A percentile compares a stretch with the other conserved stretches of the same genome.
These are phyloP conservation scores for Coriaria nepalensis DNA, from an alignment of 306 rosid genomes.

Conservation along the genomic window DNA sequence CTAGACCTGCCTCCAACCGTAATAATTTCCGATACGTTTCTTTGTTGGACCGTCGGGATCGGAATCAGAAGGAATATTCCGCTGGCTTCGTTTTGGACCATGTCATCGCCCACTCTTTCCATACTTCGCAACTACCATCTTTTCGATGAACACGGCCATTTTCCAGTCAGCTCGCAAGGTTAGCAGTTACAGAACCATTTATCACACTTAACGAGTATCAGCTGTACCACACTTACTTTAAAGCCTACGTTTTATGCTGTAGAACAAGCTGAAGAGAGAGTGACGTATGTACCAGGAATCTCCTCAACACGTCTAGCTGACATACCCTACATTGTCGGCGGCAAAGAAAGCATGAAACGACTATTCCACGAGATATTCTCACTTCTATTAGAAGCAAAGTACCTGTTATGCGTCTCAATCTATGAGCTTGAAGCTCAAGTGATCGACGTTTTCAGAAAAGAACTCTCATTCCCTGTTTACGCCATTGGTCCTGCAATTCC, in stretches of 20 bases:
- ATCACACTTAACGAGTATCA: not conserved
- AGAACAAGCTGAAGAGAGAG: slow-evolving; percentile 18
- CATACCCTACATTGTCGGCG: not conserved
- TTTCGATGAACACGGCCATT: slow-evolving; percentile 6
- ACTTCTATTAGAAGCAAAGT: slow-evolving; percentile 14
- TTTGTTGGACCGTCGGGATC: slow-evolving; percentile 24
- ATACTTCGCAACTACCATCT: slow-evolving; percentile 22
- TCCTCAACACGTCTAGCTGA: slow-evolving; percentile 16
- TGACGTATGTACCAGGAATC: slow-evolving; percentile 27
- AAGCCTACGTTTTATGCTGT: not conserved
- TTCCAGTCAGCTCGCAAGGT: slow-evolving; percentile 3
- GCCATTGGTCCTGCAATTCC: slow-evolving; percentile 28
- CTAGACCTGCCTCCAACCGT: slow-evolving; percentile 21
- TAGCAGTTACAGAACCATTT: not conserved
- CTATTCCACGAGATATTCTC: not conserved
- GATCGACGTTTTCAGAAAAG: slow-evolving; percentile 11
- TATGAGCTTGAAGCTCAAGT: slow-evolving; percentile 22
- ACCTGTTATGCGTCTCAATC: slow-evolving; percentile 18
- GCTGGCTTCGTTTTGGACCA: slow-evolving; percentile 32
- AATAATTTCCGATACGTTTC: slow-evolving; percentile 22
- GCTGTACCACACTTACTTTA: not conserved
- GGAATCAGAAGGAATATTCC: slow-evolving; percentile 30
- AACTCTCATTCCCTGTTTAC: slow-evolving; percentile 18
- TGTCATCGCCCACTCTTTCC: slow-evolving; percentile 31
- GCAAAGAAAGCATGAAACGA: not conserved